Conservation (phyloP, 495 filamentous ascomycete species). For the Aspergillus leporis region DNA sequence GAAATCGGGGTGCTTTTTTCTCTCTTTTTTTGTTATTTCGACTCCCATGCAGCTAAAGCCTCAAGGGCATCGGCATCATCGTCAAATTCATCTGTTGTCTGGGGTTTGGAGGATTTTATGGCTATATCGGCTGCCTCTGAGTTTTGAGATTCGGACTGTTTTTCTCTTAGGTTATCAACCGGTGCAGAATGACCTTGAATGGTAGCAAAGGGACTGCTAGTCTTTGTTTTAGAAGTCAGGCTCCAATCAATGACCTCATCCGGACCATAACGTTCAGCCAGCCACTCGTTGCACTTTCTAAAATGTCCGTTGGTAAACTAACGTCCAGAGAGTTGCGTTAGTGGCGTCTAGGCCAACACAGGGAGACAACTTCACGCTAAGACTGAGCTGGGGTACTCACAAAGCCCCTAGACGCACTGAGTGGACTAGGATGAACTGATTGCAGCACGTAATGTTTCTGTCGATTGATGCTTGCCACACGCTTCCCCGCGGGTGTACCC, state of each 20-base stretch:
- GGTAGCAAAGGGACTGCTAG: conserved; percentile 10
- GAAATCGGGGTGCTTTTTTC: not conserved
- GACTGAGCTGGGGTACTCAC: conserved; percentile 29
- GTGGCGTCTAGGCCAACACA: not conserved
- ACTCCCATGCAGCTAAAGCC: conserved; percentile 38
- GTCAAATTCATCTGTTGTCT: conserved; percentile 35
- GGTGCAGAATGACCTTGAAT: conserved; percentile 17
- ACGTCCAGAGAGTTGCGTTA: not conserved
- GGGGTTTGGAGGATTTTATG: conserved; percentile 3
- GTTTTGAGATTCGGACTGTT: not conserved
- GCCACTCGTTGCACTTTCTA: conserved; percentile 85
- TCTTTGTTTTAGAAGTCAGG: conserved; percentile 47
- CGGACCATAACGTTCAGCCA: conserved; percentile 71
- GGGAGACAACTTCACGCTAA: conserved; percentile 25
- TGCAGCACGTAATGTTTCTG: conserved; percentile 76
- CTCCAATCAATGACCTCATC: conserved; percentile 86
- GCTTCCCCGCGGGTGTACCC: conserved; percentile 77
- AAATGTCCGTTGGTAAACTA: conserved; percentile 88
- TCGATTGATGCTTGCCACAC: conserved; percentile 68
- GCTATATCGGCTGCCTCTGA: conserved; percentile 9
- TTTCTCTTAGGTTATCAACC: conserved; percentile 18
- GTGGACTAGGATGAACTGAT: conserved; percentile 86
- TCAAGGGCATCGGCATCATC: conserved; percentile 45
- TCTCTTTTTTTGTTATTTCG: no score
- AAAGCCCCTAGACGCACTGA: conserved; percentile 79